phyloP scores from a whole-genome alignment of 208 protist species.

The Angomonas desouzai region DNA sequence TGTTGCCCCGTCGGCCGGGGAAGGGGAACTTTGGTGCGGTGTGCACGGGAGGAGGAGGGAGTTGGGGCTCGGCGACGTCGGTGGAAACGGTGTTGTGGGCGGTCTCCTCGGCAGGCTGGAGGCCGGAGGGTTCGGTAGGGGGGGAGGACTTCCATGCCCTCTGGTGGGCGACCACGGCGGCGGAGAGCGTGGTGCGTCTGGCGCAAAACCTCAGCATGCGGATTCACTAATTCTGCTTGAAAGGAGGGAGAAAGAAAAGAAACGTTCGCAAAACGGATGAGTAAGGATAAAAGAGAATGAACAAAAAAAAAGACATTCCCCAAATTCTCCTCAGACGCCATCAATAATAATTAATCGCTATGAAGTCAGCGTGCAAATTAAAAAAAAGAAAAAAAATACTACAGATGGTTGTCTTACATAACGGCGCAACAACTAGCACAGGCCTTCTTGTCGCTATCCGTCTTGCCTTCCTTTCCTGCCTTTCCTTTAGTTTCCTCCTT shows the following conservation, averaged over 20 bases:
- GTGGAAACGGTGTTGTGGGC: background rate
- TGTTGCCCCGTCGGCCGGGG: slow-evolving; percentile 40
- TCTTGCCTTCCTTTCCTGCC: slow-evolving; percentile 6
- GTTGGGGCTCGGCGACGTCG: background rate
- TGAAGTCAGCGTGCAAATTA: no score
- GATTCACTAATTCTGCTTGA: slow-evolving; percentile 4
- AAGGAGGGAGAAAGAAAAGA: slow-evolving; percentile 16
- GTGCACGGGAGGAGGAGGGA: slow-evolving; percentile 5
- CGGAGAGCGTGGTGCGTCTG: background rate
- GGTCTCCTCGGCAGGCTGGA: slow-evolving; percentile 1
- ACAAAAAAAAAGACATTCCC: no score
- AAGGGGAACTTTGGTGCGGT: slow-evolving; percentile 29
- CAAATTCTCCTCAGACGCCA: no score
- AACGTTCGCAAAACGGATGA: background rate
- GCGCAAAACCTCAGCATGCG: background rate
- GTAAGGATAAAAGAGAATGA: no score
- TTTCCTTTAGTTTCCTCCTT: slow-evolving; percentile 5
- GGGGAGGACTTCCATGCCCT: background rate
- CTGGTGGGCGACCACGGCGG: background rate
- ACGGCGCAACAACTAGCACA: slow-evolving; percentile 30
- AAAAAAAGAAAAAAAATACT: slow-evolving; percentile 12
- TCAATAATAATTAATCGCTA: no score
- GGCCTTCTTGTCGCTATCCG: slow-evolving; percentile 1
- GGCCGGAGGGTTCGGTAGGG: background rate
- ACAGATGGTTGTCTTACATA: slow-evolving; percentile 16